Conservation (phyloP, 2,329 filamentous ascomycete genomes). For the Phyllosticta capitalensis region DNA sequence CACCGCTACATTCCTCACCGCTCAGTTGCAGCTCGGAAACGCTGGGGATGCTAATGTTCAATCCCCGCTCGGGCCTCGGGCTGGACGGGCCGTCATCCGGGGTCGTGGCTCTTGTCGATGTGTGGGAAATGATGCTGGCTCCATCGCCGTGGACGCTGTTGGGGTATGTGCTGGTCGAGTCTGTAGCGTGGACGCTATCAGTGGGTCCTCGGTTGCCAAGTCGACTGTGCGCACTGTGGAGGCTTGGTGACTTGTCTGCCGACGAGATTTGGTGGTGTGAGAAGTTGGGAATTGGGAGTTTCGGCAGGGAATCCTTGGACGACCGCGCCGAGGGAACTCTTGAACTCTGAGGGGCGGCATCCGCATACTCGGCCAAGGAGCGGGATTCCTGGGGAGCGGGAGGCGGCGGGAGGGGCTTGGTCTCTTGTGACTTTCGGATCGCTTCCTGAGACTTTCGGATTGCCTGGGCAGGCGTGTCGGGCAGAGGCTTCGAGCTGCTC, state of each 20-base stretch:
- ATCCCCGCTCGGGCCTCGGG: constrained; percentile 50
- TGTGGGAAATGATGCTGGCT: constrained; percentile 67
- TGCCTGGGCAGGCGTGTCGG: constrained; percentile 46
- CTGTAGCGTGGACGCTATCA: constrained; percentile 65
- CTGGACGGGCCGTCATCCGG: constrained; percentile 54
- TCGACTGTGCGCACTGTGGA: constrained; percentile 13
- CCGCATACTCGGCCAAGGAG: not conserved
- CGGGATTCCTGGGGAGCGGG: not conserved
- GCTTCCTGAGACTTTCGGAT: not conserved
- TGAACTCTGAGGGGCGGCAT: not conserved
- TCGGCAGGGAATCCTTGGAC: constrained; percentile 40
- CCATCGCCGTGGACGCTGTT: constrained; percentile 69
- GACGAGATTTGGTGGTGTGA: constrained; percentile 15
- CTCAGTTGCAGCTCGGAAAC: constrained; percentile 52
- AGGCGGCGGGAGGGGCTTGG: constrained; percentile 8
- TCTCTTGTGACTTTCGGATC: not conserved
- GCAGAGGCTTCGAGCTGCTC: constrained; percentile 57
- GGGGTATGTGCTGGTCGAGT: constrained; percentile 67
- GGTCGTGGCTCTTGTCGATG: constrained; percentile 80
- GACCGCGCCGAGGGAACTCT: constrained; percentile 23
- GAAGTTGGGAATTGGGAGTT: constrained; percentile 20
- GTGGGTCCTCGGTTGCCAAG: constrained; percentile 17
- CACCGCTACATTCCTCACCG: constrained; percentile 69
- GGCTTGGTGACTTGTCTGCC: constrained; percentile 10
- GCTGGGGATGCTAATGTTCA: constrained; percentile 54